Conservation (phyloP, 257 asterid species). For the Coffea eugenioides region DNA sequence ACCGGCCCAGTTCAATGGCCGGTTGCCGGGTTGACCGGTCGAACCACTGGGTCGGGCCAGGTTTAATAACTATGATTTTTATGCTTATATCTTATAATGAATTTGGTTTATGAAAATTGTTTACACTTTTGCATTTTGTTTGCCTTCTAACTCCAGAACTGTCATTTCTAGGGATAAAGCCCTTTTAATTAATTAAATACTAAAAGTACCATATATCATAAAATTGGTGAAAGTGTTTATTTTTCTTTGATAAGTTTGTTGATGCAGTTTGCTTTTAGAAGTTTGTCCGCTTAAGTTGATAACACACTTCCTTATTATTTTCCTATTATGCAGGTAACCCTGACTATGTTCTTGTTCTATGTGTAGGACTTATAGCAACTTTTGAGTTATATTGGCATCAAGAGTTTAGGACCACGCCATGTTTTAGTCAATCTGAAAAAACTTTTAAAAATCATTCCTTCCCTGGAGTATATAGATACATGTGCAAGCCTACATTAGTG, state of each 20-base stretch:
- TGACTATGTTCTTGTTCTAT: neutral
- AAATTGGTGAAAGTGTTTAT: neutral
- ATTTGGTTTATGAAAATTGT: too few species aligned
- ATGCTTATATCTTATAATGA: too few species aligned
- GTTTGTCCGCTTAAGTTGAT: neutral
- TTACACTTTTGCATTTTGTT: neutral
- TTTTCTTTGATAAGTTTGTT: neutral
- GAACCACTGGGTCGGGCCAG: too few species aligned
- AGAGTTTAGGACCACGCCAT: slow-evolving; percentile 92
- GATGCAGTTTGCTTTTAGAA: neutral
- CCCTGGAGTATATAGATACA: slow-evolving; percentile 64
- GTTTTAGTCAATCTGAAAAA: slow-evolving; percentile 76
- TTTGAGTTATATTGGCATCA: slow-evolving; percentile 74
- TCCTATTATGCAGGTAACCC: neutral
- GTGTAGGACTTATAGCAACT: slow-evolving; percentile 94
- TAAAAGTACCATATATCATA: neutral
- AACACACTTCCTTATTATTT: neutral
- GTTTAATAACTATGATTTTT: too few species aligned
- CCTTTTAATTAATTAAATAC: neutral
- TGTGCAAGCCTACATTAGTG: slow-evolving; percentile 27
- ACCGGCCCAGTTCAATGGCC: too few species aligned
- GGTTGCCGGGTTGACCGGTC: too few species aligned
- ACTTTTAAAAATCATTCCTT: slow-evolving; percentile 72
- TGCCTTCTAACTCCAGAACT: neutral
- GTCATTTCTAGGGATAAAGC: neutral